Evolutionary conservation across 2,329 filamentous ascomycete species (phyloP).

Genomic region (Colletotrichum brevisporum): DNA sequence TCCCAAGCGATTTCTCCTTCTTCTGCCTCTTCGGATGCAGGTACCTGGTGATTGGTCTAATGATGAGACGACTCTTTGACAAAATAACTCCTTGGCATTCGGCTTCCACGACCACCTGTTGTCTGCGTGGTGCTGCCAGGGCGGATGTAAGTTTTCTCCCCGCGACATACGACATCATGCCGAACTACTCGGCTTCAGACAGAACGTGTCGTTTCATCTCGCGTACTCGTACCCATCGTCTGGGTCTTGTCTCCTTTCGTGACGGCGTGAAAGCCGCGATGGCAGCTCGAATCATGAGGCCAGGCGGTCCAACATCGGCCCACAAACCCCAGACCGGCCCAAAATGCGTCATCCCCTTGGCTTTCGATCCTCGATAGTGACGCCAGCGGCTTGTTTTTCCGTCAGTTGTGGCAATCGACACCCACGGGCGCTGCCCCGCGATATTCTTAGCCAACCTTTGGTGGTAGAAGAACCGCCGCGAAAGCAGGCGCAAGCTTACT

Average conservation of each 20-base stretch:
- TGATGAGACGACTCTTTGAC: too few relatives aligned
- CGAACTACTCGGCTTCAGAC: neutral
- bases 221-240: constrained; percentile 5
- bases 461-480: neutral
- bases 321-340: neutral
- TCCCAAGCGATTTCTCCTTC: too few relatives aligned
- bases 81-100: too few relatives aligned
- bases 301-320: neutral
- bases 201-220: neutral
- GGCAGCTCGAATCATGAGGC: constrained; percentile 7
- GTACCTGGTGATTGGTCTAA: too few relatives aligned
- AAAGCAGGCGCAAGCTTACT: neutral
- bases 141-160: too few relatives aligned
- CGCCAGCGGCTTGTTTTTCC: neutral
- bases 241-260: neutral
- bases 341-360: neutral
- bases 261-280: constrained; percentile 10
- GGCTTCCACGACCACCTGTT: too few relatives aligned
- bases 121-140: too few relatives aligned
- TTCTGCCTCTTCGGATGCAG: too few relatives aligned
- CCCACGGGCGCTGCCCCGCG: neutral
- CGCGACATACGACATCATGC: neutral
- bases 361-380: neutral
- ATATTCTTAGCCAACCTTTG: neutral
- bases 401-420: neutral